Evolutionary conservation across 108 stramenopile genomes (phyloP).

Genomic region (Fragilaria radians): DNA sequence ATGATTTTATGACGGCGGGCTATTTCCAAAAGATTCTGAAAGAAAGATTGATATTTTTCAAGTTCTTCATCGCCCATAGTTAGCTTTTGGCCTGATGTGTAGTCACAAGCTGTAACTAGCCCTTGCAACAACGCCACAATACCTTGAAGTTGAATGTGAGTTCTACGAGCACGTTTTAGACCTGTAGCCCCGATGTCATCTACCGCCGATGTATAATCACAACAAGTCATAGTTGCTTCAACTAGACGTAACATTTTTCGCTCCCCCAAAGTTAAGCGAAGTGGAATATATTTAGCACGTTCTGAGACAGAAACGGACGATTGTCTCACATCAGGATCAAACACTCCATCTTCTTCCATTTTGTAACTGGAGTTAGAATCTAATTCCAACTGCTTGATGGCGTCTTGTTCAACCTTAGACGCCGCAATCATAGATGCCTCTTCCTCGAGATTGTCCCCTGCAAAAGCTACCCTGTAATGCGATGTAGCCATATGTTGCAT

Average conservation of each 20-base stretch:
- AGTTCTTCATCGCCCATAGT: constrained; percentile 20
- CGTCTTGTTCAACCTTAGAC: constrained; percentile 16
- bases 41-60: constrained; percentile 20
- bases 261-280: constrained; percentile 55
- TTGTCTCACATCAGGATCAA: no score
- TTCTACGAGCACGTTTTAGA: constrained; percentile 19
- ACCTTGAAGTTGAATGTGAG: constrained; percentile 39
- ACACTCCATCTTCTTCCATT: no score
- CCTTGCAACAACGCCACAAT: constrained; percentile 52
- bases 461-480: constrained; percentile 28
- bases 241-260: constrained; percentile 62
- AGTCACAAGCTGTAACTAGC: constrained; percentile 55
- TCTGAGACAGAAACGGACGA: constrained; percentile 26
- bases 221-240: constrained; percentile 54
- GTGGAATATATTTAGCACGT: constrained; percentile 70
- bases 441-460: constrained; percentile 15
- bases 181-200: no score
- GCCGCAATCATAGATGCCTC: constrained; percentile 21
- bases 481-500: constrained; percentile 33
- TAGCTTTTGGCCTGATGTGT: constrained; percentile 47
- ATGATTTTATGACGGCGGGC: constrained; percentile 84
- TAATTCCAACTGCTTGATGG: neutral
- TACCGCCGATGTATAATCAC: constrained; percentile 57
- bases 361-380: no score
- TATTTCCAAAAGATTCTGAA: constrained; percentile 65